A percentile compares a stretch with the other conserved stretches of the same genome.
phyloP scores from a whole-genome alignment of 2,329 filamentous ascomycete genomes.

The Paraphaeosphaeria sporulosa region DNA sequence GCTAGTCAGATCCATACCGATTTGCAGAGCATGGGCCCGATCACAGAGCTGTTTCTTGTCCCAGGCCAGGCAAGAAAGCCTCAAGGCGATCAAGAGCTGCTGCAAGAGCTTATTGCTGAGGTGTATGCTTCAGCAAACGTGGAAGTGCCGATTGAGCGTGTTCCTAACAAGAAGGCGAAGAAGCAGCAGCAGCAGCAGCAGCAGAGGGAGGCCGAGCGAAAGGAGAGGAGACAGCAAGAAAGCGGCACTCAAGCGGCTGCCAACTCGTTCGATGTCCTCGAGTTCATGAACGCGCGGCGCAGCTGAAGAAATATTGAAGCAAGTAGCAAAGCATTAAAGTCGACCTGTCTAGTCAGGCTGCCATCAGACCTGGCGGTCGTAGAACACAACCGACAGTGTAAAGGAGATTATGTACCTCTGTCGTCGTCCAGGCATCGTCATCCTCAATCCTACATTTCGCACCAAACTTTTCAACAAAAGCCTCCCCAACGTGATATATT shows the following conservation, averaged over 20 bases:
- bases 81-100: constrained; percentile 22
- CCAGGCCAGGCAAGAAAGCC: constrained; percentile 31
- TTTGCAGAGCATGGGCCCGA: constrained; percentile 33
- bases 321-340: background rate
- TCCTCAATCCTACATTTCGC: background rate
- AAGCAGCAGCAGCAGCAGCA: no score
- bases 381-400: background rate
- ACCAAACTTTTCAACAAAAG: background rate
- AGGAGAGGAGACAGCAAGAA: constrained; percentile 28
- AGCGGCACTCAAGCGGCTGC: background rate
- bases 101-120: constrained; percentile 33
- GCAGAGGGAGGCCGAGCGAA: constrained; percentile 35
- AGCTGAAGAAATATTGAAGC: background rate
- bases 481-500: constrained; percentile 1
- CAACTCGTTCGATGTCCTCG: constrained; percentile 16
- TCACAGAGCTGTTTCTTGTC: constrained; percentile 33
- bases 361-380: background rate
- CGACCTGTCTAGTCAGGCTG: background rate
- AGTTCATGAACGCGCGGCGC: constrained; percentile 5
- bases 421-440: background rate
- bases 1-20: constrained; percentile 20
- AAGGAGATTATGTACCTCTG: constrained; percentile 4
- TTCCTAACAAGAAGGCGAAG: constrained; percentile 34
- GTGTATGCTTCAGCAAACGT: constrained; percentile 37
- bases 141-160: constrained; percentile 23